Evolutionary conservation across 495 filamentous ascomycete species (phyloP).

Genomic region (Neurospora tetraspora): DNA sequence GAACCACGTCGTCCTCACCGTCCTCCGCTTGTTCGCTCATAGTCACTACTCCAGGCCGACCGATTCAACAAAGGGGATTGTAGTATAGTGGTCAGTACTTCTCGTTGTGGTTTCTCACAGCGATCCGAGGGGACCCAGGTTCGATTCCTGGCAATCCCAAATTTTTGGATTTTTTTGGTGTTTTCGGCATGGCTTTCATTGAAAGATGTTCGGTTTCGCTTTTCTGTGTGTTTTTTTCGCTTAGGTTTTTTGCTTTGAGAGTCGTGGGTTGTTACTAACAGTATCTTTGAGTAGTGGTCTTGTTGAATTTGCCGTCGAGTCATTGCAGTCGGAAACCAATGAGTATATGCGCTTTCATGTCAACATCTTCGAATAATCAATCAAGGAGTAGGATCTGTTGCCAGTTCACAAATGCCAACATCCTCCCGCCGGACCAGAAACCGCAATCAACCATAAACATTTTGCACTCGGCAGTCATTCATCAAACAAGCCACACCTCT

Average conservation of each 20-base stretch:
- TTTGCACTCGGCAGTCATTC: not conserved
- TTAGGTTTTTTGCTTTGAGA: not conserved
- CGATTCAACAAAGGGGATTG: not conserved
- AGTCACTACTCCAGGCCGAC: not conserved
- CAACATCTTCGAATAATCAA: not conserved
- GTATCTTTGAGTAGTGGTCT: not conserved
- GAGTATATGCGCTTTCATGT: not conserved
- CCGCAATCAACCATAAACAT: not conserved
- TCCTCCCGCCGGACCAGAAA: not conserved
- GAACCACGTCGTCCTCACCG: not conserved
- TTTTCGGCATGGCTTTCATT: not conserved
- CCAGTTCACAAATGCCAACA: not conserved
- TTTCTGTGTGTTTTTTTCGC: not conserved
- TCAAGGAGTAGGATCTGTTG: not conserved
- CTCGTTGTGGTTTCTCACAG: not conserved
- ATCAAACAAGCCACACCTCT: not conserved
- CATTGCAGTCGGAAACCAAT: not conserved
- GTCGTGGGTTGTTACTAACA: not conserved
- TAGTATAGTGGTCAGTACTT: not conserved
- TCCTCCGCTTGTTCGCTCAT: not conserved
- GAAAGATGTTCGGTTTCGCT: not conserved
- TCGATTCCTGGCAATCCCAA: not conserved
- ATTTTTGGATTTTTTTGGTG: not conserved
- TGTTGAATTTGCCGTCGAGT: not conserved
- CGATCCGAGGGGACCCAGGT: not conserved